These are phyloP conservation scores for Spiraea crenata DNA, from an alignment of 331 rosid species.

Conservation along the genomic window DNA sequence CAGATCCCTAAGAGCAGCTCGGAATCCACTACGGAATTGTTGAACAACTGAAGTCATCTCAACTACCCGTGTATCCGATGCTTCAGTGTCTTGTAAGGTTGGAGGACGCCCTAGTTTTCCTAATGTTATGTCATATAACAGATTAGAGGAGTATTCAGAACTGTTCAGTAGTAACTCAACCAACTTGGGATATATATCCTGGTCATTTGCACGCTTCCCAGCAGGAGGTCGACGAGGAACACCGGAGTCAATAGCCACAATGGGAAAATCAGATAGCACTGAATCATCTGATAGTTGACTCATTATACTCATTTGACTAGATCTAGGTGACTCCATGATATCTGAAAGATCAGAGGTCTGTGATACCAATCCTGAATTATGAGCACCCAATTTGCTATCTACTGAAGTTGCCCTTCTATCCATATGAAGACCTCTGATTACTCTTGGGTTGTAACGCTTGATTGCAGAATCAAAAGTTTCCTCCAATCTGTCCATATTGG, in stretches of 20 bases:
- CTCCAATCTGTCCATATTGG: constrained; percentile 49
- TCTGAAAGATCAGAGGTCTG: constrained; percentile 72
- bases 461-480: constrained; percentile 64
- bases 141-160: constrained; percentile 72
- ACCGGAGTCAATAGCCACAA: constrained; percentile 91
- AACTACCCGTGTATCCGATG: constrained; percentile 34
- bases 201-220: constrained; percentile 94
- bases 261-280: constrained; percentile 39
- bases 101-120: constrained; percentile 75
- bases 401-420: constrained; percentile 86
- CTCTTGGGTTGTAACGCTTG: constrained; percentile 62
- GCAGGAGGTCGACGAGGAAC: constrained; percentile 98
- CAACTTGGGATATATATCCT: constrained; percentile 80
- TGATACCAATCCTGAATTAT: constrained; percentile 47
- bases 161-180: constrained; percentile 81
- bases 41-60: constrained; percentile 50
- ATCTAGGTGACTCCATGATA: constrained; percentile 60
- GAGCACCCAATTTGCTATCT: constrained; percentile 52
- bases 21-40: constrained; percentile 81
- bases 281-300: constrained; percentile 50
- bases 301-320: constrained; percentile 37
- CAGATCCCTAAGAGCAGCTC: constrained; percentile 81
- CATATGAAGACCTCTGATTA: constrained; percentile 58
- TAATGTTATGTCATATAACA: constrained; percentile 71
- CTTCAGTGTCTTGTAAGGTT: constrained; percentile 33